Conservation (phyloP, 345 rosid species). For the Iberis pinnata region DNA sequence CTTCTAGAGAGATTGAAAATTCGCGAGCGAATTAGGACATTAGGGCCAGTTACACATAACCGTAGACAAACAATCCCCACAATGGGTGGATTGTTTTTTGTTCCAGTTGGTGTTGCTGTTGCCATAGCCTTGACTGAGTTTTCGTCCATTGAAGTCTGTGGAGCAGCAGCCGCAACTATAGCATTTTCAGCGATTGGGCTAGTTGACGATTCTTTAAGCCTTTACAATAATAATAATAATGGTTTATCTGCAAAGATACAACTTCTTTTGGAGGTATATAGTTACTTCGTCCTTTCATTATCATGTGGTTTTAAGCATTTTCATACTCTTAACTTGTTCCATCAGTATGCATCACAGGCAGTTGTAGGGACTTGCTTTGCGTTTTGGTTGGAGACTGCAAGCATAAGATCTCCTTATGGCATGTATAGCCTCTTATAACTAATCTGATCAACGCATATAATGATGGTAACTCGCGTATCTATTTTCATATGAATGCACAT, state of each 20-base stretch:
- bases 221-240: slow-evolving; percentile 29
- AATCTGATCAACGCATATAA: slow-evolving; percentile 57
- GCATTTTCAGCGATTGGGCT: slow-evolving; percentile 70
- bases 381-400: slow-evolving; percentile 65
- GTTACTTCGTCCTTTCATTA: background rate
- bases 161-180: slow-evolving; percentile 57
- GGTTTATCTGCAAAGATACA: slow-evolving; percentile 53
- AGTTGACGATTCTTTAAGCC: slow-evolving; percentile 50
- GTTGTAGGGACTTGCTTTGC: slow-evolving; percentile 63
- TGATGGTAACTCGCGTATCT: slow-evolving; percentile 80
- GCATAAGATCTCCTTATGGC: slow-evolving; percentile 81
- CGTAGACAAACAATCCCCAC: slow-evolving; percentile 59
- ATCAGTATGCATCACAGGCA: slow-evolving; percentile 39
- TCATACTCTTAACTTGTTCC: slow-evolving; percentile 20
- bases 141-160: slow-evolving; percentile 64
- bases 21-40: slow-evolving; percentile 36
- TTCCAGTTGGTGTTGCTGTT: slow-evolving; percentile 71
- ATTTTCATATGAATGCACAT: slow-evolving; percentile 34
- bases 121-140: slow-evolving; percentile 44
- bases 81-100: slow-evolving; percentile 79
- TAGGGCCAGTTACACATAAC: slow-evolving; percentile 37
- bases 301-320: background rate
- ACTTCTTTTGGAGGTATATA: slow-evolving; percentile 59
- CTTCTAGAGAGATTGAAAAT: slow-evolving; percentile 52
- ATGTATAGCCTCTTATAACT: slow-evolving; percentile 95